A percentile compares a stretch with the other conserved stretches of the same genome.
Evolutionary conservation across 495 filamentous ascomycete genomes (phyloP).

Genomic region (Hyaloscypha bicolor): DNA sequence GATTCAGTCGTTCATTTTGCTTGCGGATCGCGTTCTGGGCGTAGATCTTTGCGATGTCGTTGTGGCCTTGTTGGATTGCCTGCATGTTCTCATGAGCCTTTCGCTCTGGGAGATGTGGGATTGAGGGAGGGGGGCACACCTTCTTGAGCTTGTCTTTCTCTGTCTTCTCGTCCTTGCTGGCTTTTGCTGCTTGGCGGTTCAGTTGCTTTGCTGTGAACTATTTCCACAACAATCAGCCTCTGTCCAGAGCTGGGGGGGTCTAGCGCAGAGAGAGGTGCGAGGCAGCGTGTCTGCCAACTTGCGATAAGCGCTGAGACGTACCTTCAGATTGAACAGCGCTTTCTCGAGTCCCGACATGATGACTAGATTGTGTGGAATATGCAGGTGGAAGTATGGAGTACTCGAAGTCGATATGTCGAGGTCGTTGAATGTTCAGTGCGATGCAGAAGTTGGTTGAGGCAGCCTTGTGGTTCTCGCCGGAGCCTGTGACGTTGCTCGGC

Average conservation of each 20-base stretch:
- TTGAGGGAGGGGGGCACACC: constrained; percentile 40
- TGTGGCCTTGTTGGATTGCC: constrained; percentile 65
- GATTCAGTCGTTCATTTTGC: constrained; percentile 67
- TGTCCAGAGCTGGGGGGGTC: background rate
- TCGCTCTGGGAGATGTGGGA: constrained; percentile 2
- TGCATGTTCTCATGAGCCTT: constrained; percentile 14
- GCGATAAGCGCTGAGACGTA: constrained; percentile 31
- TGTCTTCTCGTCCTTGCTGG: constrained; percentile 77
- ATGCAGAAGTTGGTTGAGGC: background rate
- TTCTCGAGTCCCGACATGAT: constrained; percentile 66
- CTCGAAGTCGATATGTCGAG: background rate
- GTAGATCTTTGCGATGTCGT: constrained; percentile 80
- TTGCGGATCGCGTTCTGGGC: constrained; percentile 85
- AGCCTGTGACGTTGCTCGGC: constrained; percentile 30
- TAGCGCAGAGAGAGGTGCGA: constrained; percentile 15
- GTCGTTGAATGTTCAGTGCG: background rate
- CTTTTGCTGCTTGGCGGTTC: constrained; percentile 78
- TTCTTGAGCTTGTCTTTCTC: constrained; percentile 86
- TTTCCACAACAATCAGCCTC: background rate
- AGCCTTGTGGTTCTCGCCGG: constrained; percentile 28
- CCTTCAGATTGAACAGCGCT: constrained; percentile 67
- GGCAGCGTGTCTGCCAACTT: constrained; percentile 3
- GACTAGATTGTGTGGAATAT: constrained; percentile 3
- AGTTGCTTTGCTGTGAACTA: constrained; percentile 86
- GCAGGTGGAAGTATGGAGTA: background rate